phyloP scores from a whole-genome alignment of 2,329 filamentous ascomycete genomes.

The Talaromyces piceae region DNA sequence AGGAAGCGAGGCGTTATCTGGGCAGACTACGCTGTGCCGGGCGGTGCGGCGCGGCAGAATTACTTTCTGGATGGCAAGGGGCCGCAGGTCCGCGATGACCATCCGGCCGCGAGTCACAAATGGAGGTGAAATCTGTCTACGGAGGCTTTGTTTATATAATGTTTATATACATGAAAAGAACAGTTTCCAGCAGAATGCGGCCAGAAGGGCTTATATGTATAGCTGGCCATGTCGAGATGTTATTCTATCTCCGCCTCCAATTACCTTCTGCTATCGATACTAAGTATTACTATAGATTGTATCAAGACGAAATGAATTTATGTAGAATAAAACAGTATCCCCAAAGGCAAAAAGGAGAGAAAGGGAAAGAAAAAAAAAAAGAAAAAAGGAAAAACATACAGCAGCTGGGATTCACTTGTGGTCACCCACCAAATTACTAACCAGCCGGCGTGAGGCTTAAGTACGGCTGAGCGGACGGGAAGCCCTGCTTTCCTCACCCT shows the following conservation, averaged over 20 bases:
- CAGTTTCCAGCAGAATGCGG: too few relatives aligned
- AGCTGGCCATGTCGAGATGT: too few relatives aligned
- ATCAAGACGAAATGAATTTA: too few relatives aligned
- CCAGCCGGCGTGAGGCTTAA: slow-evolving; percentile 9
- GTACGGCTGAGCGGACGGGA: slow-evolving; percentile 9
- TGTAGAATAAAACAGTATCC: too few relatives aligned
- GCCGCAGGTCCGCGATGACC: slow-evolving; percentile 14
- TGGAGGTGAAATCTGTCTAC: not conserved
- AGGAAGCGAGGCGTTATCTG: slow-evolving; percentile 31
- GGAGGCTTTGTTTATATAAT: too few relatives aligned
- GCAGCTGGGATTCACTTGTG: slow-evolving; percentile 5
- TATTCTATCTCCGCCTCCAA: too few relatives aligned
- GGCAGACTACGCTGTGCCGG: slow-evolving; percentile 29
- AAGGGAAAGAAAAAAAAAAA: not conserved
- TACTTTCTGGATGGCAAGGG: slow-evolving; percentile 26
- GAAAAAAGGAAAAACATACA: not conserved
- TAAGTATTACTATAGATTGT: too few relatives aligned
- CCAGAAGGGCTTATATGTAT: too few relatives aligned
- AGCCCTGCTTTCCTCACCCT: slow-evolving; percentile 8
- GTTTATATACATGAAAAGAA: too few relatives aligned
- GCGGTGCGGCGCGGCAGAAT: slow-evolving; percentile 35
- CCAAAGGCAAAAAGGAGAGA: not conserved
- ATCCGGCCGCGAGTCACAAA: slow-evolving; percentile 4
- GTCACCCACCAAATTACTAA: slow-evolving; percentile 9
- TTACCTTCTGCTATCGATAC: too few relatives aligned